These are phyloP conservation scores for Fusarium tricinctum DNA, from an alignment of 2,329 filamentous ascomycete genomes.

Conservation along the genomic window DNA sequence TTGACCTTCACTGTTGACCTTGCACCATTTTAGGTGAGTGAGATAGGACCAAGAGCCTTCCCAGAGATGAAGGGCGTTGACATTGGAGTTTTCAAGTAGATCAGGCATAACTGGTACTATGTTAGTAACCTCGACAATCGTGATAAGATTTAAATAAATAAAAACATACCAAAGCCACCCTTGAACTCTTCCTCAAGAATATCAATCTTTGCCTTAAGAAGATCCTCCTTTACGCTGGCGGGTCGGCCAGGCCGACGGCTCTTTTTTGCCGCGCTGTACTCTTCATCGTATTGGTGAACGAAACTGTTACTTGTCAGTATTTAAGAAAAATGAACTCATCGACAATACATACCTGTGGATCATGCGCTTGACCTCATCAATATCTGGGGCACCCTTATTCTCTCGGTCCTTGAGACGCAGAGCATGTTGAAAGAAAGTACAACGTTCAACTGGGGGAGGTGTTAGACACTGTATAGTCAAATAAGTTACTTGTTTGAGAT, in stretches of 20 bases:
- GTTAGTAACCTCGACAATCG: conserved; percentile 34
- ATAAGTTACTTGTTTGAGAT: conserved; percentile 42
- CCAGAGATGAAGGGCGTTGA: conserved; percentile 78
- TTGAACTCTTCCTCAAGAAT: conserved; percentile 83
- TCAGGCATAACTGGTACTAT: conserved; percentile 76
- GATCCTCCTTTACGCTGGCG: conserved; percentile 80
- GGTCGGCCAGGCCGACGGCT: conserved; percentile 83
- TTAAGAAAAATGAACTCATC: not conserved
- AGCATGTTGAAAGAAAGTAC: conserved; percentile 77
- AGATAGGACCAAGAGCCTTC: conserved; percentile 88
- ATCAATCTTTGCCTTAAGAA: conserved; percentile 78
- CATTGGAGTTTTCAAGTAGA: conserved; percentile 75
- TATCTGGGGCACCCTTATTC: conserved; percentile 65
- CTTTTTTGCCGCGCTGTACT: conserved; percentile 75
- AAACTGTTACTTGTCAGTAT: conserved; percentile 60
- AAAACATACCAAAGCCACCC: conserved; percentile 81
- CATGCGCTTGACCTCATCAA: conserved; percentile 70
- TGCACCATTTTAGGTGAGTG: conserved; percentile 80
- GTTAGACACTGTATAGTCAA: conserved; percentile 18
- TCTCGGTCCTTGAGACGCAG: conserved; percentile 63
- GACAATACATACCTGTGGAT: conserved; percentile 68
- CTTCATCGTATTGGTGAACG: conserved; percentile 78
- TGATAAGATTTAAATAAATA: too few relatives aligned
- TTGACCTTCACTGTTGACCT: conserved; percentile 75
- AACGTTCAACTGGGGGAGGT: conserved; percentile 54